Base-by-base conservation (phyloP, 129 eudicot genomes). In the Flaveria trinervia region DNA sequence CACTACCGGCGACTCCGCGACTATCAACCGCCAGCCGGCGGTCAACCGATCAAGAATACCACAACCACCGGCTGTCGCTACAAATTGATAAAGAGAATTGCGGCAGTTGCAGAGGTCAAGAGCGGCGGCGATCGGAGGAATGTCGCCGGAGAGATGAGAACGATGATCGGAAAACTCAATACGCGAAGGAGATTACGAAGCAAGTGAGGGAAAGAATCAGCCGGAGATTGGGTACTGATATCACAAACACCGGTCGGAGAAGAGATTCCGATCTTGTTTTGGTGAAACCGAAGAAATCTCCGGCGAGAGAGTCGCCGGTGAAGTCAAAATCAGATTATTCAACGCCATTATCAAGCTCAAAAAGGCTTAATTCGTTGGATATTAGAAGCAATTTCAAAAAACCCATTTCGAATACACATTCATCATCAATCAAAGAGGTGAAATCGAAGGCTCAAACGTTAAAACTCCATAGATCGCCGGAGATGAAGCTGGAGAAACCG, bases 1-100 rank as follows among this genome's bases (percentile, higher is more conserved):
- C 98, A 0, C 69, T 90, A 64, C 92, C 96, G 3, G 86, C 85
- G 48, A 86, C 98, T 1, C 96, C 96, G 0, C 84, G 93, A 68
- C 33, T 73, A 25, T 91, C 97, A 23, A 74, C 86, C 2, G 68
- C 88, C 7, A 54, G 83, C 59, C 74, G 98, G 44, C 71, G 84
- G 28, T 90, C 92, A 33, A 89, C 85, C 5, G 90, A 85, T 9
- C 2, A 45, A 1, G 90, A 86, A 45, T 81, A 81, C 13, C 74
- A 80, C 43, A 80, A 84, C 39, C 95, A 85, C 65, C 83, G 98
- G 22, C 84, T 83, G 36, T 93, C 98, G 0, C 87, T 93, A 10
- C 98, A 93, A 75, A 78, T 85, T 2, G 83, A 85, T 75, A 90
- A 90, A 46, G 97, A 93, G 69, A 90, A 88, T 57, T 55, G 48